Conservation (phyloP, 306 rosid species). For the Rosa persica region DNA sequence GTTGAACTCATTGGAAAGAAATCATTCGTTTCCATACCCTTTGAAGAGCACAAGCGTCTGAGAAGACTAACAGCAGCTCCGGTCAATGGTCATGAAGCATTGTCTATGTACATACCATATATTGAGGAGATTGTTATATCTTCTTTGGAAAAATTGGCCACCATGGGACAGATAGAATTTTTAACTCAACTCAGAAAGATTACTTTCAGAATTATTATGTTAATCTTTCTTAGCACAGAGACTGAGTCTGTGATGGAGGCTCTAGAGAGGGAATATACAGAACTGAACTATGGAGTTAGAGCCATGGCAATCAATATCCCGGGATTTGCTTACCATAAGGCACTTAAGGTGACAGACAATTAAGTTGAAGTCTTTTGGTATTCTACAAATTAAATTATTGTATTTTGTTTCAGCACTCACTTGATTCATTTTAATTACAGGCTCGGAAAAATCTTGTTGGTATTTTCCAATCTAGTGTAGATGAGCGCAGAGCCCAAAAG, state of each 20-base stretch:
- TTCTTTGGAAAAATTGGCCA: constrained; percentile 74
- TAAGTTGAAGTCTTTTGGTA: neutral
- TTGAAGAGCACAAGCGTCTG: constrained; percentile 84
- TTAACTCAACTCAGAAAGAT: constrained; percentile 64
- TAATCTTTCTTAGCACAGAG: constrained; percentile 76
- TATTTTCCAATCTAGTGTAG: constrained; percentile 59
- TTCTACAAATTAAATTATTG: neutral
- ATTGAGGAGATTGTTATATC: constrained; percentile 52
- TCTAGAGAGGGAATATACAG: constrained; percentile 74
- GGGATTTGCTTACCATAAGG: constrained; percentile 80
- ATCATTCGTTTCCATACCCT: constrained; percentile 61
- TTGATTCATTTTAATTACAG: constrained; percentile 30
- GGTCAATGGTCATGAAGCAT: constrained; percentile 73
- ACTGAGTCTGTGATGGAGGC: constrained; percentile 60
- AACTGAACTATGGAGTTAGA: constrained; percentile 75
- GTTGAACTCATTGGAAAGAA: constrained; percentile 73
- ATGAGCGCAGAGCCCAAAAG: constrained; percentile 48
- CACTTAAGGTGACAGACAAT: constrained; percentile 51
- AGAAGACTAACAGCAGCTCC: constrained; percentile 74
- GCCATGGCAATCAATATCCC: constrained; percentile 86
- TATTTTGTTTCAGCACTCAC: neutral
- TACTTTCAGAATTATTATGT: constrained; percentile 80
- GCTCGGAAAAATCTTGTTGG: constrained; percentile 72
- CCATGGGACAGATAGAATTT: constrained; percentile 67
- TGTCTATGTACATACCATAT: constrained; percentile 54